Evolutionary conservation across 2,329 filamentous ascomycete genomes (phyloP), one percentile per base, ranked within the genome.

Genomic region (Trichophyton verrucosum): DNA sequence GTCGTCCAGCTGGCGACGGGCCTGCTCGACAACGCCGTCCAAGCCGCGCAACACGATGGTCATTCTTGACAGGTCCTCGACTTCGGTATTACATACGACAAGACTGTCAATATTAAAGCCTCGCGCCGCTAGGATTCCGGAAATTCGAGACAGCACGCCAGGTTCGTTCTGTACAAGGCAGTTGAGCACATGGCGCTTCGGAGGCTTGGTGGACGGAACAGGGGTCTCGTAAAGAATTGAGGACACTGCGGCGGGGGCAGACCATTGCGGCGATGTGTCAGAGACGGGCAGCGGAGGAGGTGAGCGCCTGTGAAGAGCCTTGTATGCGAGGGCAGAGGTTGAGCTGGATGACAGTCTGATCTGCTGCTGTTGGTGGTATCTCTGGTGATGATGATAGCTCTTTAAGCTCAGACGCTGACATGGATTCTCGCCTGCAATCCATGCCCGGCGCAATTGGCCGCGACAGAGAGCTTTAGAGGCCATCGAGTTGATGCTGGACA

Each of bases 51-150:
- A 82, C 66, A 99, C 94, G 70, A 99, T 97, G 61, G 94, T 99
- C 94, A 99, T 99, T 72, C 94, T 91, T 38, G 90, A 96, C 59
- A 99, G 81, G 71, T 99, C 94, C 69, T 92, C 89, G 27, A 99
- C 91, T 77, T 99, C 94, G 64, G 94, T 99, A 76, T 89, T 94
- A 80, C 94, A 99, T 64, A 99, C 94, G 60, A 99, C 94, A 65
- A 99, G 81, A 60, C 89, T 95, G 81, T 99, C 94, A 70, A 99
- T 99, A 80, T 99, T 99, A 85, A 99, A 99, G 66, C 94, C 94
- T 62, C 94, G 85, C 49, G 94, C 94, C 11, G 94, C 94, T 38
- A 99, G 81, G 71, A 99, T 97, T 60, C 94, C 94, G 0, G 94
- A 97, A 8, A 99, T 89, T 63, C 94, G 91, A 59, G 92, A 97